Base-by-base conservation (phyloP, 2,329 filamentous ascomycete genomes). In the Arthroderma sp. region DNA sequence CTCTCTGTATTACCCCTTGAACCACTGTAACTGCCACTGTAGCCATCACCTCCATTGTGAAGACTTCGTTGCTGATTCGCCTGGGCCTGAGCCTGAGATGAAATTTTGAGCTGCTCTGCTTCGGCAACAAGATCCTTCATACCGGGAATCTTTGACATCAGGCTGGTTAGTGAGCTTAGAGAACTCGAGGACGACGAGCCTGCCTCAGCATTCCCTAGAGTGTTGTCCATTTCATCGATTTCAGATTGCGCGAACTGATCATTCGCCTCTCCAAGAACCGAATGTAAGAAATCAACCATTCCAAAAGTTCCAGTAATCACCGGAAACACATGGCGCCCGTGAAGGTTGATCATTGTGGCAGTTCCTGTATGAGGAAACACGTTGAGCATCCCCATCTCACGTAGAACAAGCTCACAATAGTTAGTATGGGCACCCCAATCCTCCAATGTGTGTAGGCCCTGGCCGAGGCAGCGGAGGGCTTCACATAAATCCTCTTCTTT, bases 181-280 rank as follows among this genome's bases (percentile, higher is more conserved):
- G 66, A 62, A 28, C 59, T 61, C 29, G 64, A 66, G 6, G 64
- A 63, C 22, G 60, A 53, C 5, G 69, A 66, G 37, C 63, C 59
- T 15, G 69, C 71, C 64, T 78, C 73, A 6, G 83, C 83, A 50
- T 80, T 80, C 51, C 80, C 78, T 38, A 91, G 71, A 3, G 80
- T 83, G 50, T 80, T 65, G 52, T 91, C 82, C 55, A 89, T 78
- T 61, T 89, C 82, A 46, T 87, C 83, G 32, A 91, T 79, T 59
- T 89, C 84, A 10, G 83, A 86, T 60, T 91, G 85, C 2, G 84
- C 84, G 57, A 91, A 86, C 58, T 88, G 83, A 57, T 91, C 85
- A 7, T 77, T 85, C 30, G 84, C 84, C 60, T 89, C 85, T 46
- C 82, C 73, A 27, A 77, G 64, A 3, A 86, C 83, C 1, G 83